phyloP scores from a whole-genome alignment of 345 rosid genomes.

The Linum lewisii region DNA sequence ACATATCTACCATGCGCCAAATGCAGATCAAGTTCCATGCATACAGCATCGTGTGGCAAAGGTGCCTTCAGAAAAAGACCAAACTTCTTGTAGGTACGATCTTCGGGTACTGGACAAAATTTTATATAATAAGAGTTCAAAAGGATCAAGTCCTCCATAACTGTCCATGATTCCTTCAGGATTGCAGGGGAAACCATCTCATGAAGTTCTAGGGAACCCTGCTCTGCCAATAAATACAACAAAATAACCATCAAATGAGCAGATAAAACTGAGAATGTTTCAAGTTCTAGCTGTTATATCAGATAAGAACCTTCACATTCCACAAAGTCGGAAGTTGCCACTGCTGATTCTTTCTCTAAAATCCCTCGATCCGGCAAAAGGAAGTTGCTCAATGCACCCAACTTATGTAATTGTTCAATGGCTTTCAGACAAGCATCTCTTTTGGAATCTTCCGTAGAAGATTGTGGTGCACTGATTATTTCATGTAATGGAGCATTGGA shows the following conservation, averaged over 20 bases:
- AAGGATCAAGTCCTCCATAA: conserved; percentile 21
- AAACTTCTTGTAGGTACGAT: conserved; percentile 64
- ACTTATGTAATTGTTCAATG: conserved; percentile 63
- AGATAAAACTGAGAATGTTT: conserved; percentile 9
- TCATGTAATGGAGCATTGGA: conserved; percentile 71
- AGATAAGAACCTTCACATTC: conserved; percentile 57
- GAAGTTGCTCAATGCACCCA: conserved; percentile 61
- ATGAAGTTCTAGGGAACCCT: conserved; percentile 46
- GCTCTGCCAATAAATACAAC: conserved; percentile 37
- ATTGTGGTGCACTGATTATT: conserved; percentile 43
- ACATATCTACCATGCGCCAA: conserved; percentile 77
- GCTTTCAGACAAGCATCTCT: conserved; percentile 78
- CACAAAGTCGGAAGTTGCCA: conserved; percentile 26
- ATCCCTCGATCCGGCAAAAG: conserved; percentile 44
- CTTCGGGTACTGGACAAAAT: conserved; percentile 60
- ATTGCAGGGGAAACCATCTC: conserved; percentile 68
- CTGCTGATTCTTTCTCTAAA: conserved; percentile 28
- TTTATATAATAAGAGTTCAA: conserved; percentile 50
- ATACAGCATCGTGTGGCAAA: conserved; percentile 73
- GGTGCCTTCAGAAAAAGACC: conserved; percentile 68
- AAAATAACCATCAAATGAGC: conserved; percentile 1
- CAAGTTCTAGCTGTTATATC: conserved; percentile 7
- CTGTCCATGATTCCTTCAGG: conserved; percentile 52
- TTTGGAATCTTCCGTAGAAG: conserved; percentile 70
- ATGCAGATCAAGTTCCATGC: conserved; percentile 72